Conservation (phyloP, 805 yeast genomes). For the Candida cerambycidarum region DNA sequence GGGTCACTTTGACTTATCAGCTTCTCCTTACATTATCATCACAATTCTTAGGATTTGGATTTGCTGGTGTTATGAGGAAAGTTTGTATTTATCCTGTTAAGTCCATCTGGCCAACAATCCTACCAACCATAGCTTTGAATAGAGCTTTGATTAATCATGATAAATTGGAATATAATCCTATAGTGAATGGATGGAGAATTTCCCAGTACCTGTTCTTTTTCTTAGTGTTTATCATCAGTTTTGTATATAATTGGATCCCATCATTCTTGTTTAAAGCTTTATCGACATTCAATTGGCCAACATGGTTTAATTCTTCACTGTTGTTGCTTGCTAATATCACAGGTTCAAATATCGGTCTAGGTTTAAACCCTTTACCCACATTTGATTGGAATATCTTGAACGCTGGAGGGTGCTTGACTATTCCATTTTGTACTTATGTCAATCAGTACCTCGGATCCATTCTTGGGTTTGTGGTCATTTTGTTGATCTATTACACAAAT, state of each 20-base stretch:
- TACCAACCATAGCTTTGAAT: constrained; percentile 44
- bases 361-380: constrained; percentile 42
- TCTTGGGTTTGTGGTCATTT: constrained; percentile 32
- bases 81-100: constrained; percentile 47
- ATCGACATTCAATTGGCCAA: constrained; percentile 45
- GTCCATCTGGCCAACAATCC: constrained; percentile 45
- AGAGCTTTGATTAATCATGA: constrained; percentile 39
- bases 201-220: constrained; percentile 42
- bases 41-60: constrained; percentile 64
- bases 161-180: constrained; percentile 15
- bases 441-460: constrained; percentile 39
- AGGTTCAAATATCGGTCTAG: constrained; percentile 39
- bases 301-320: constrained; percentile 43
- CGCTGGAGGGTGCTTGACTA: constrained; percentile 37
- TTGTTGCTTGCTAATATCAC: constrained; percentile 39
- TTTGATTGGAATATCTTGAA: constrained; percentile 45
- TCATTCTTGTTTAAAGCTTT: constrained; percentile 38
- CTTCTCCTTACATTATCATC: constrained; percentile 52
- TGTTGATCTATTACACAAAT: constrained; percentile 45
- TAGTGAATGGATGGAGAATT: constrained; percentile 37
- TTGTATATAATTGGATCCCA: constrained; percentile 44
- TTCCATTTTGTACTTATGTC: constrained; percentile 44
- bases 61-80: constrained; percentile 63
- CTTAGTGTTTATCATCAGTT: constrained; percentile 31
- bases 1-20: constrained; percentile 54